phyloP scores from a whole-genome alignment of 2,329 filamentous ascomycete genomes.

The Nothophaeocryptopus gaeumannii region DNA sequence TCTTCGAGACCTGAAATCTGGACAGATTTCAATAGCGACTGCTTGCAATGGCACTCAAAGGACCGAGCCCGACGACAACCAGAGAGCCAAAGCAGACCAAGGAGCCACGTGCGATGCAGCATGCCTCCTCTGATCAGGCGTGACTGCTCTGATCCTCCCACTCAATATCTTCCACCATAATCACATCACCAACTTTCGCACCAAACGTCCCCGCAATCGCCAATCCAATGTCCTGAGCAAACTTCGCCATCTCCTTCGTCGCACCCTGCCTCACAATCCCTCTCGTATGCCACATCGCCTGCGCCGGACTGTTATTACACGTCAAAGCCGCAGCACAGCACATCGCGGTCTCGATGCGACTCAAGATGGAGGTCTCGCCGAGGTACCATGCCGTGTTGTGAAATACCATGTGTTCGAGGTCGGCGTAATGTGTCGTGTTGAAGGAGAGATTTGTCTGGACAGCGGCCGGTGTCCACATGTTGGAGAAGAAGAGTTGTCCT shows the following conservation, averaged over 20 bases:
- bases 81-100: no score
- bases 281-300: slow-evolving; percentile 17
- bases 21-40: no score
- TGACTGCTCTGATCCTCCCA: slow-evolving; percentile 12
- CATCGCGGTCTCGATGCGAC: slow-evolving; percentile 13
- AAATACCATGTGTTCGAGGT: slow-evolving; percentile 10
- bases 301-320: slow-evolving; percentile 9
- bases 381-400: slow-evolving; percentile 6
- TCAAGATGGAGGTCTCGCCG: slow-evolving; percentile 7
- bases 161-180: slow-evolving; percentile 12
- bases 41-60: no score
- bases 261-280: slow-evolving; percentile 18
- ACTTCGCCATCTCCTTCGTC: slow-evolving; percentile 11
- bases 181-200: slow-evolving; percentile 5
- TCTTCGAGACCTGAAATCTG: no score
- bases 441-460: slow-evolving; percentile 11
- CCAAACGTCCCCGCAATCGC: slow-evolving; percentile 12
- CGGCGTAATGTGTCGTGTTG: slow-evolving; percentile 15
- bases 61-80: no score
- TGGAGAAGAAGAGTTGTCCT: slow-evolving; percentile 5
- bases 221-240: slow-evolving; percentile 15
- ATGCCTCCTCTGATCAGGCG: neutral
- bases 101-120: no score
- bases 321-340: slow-evolving; percentile 13
- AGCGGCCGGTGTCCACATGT: slow-evolving; percentile 9